Base-by-base conservation (phyloP, 2,329 filamentous ascomycete species). In the Fusarium penzigii region DNA sequence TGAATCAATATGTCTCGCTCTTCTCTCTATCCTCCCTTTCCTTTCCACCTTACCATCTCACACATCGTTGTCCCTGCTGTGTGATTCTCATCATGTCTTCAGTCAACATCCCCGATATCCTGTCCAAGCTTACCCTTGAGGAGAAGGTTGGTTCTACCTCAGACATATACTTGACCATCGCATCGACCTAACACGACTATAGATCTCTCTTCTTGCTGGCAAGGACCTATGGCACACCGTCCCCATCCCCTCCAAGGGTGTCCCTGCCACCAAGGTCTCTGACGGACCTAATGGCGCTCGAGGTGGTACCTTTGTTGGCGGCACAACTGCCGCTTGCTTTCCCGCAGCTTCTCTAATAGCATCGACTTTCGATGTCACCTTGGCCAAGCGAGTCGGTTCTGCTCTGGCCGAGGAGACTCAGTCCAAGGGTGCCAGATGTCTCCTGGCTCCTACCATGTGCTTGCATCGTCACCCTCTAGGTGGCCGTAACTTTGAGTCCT, bases 371-470 rank as follows among this genome's bases (percentile, higher is more conserved):
- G 83, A 88, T 62, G 62, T 75, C 3, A 78, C 82, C 8, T 70
- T 87, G 20, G 76, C 86, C 42, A 71, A 79, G 47, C 70, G 80
- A 49, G 76, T 86, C 16, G 85, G 85, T n/a, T 70, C 75, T 39
- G 72, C 84, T 16, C 78, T 88, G 57, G 85, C 80, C 17, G 78
- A 84, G 32, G 85, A 73, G 51, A 65, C 68, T 6, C 65, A 67
- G 6, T 65, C 63, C 53, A 92, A 92, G 71, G 88, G 88, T 49
- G 80, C 88, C 9, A 86, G 90, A 60, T 80, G 89, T n/a, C 82
- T 88, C 55, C 78, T 68, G 41, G 65, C 62, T 14, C 65, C 65
- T 7, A 68, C 65, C n/a, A 65, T 65, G 63, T 65, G 63, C 25
- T 43, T 65, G 8, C 63, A 65, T 29, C 63, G 63, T 13, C 63